Percentiles rank a stretch among this genome's conserved stretches.
phyloP scores from a whole-genome alignment of 2,329 filamentous ascomycete genomes.

The Ramularia collo-cygni region DNA sequence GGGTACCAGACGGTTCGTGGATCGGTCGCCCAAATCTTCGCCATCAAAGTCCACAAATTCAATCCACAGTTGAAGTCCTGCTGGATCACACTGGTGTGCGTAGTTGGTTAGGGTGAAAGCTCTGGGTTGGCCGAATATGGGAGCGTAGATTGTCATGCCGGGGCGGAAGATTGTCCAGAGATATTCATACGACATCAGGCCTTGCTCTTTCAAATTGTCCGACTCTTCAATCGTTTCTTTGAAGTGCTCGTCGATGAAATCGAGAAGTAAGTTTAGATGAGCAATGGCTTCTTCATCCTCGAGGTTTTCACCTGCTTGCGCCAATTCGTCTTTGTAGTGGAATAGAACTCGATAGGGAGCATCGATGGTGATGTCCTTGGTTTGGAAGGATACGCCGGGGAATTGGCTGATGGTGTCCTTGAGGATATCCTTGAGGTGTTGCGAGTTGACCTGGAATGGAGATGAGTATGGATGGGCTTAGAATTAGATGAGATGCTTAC shows the following conservation, averaged over 20 bases:
- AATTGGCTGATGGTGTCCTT: slow-evolving; percentile 20
- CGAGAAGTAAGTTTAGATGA: slow-evolving; percentile 29
- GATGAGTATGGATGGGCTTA: not conserved
- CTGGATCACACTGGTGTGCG: slow-evolving; percentile 20
- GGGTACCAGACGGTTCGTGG: slow-evolving; percentile 9
- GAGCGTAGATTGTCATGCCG: slow-evolving; percentile 21
- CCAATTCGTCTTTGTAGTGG: slow-evolving; percentile 25
- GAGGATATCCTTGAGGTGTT: slow-evolving; percentile 26
- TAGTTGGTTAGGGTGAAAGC: slow-evolving; percentile 26
- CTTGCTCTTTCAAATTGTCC: slow-evolving; percentile 23
- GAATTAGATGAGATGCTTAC: not conserved
- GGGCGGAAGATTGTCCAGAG: slow-evolving; percentile 42
- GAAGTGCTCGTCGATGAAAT: slow-evolving; percentile 24
- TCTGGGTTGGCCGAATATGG: slow-evolving; percentile 26
- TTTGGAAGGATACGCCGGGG: slow-evolving; percentile 25
- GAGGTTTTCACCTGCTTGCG: slow-evolving; percentile 15
- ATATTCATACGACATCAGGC: slow-evolving; percentile 31
- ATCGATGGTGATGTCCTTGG: slow-evolving; percentile 25
- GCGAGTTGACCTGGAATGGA: slow-evolving; percentile 21
- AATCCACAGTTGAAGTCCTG: slow-evolving; percentile 23
- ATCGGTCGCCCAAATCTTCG: slow-evolving; percentile 21
- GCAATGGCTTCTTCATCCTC: slow-evolving; percentile 25
- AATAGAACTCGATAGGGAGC: slow-evolving; percentile 25
- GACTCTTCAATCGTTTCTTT: slow-evolving; percentile 27
- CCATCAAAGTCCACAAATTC: slow-evolving; percentile 33